Evolutionary conservation across 371 early-diverging fungal genomes (phyloP).

Genomic region (Mucor lusitanicus): DNA sequence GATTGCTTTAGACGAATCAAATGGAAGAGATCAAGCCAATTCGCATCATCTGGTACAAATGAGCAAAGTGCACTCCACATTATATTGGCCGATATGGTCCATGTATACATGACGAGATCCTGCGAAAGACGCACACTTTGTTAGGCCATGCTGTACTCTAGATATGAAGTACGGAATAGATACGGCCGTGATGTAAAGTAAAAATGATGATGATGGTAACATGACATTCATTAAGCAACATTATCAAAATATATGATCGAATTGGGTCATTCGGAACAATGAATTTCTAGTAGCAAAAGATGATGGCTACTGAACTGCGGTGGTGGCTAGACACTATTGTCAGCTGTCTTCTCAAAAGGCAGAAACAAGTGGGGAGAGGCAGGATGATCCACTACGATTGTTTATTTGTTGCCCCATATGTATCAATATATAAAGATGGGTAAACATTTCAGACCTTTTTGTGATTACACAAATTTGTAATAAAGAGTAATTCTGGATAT

Average conservation of each 20-base stretch:
- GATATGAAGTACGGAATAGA: too few species aligned
- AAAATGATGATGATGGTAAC: not conserved
- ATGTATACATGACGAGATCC: too few species aligned
- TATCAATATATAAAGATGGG: not conserved
- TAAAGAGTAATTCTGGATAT: not conserved
- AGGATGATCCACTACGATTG: not conserved
- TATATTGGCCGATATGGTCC: too few species aligned
- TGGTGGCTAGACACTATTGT: too few species aligned
- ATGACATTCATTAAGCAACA: not conserved
- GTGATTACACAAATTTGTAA: not conserved
- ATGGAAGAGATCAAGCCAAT: too few species aligned
- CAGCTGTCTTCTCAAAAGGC: not conserved
- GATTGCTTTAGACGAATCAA: not conserved
- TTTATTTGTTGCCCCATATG: not conserved
- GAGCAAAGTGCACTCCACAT: too few species aligned
- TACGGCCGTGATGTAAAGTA: not conserved
- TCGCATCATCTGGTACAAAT: too few species aligned
- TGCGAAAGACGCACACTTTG: too few species aligned
- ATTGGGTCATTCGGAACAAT: not conserved
- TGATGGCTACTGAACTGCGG: not conserved
- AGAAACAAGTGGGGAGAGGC: not conserved
- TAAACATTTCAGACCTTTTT: not conserved
- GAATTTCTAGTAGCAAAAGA: not conserved
- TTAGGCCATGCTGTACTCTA: too few species aligned
- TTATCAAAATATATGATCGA: not conserved